Evolutionary conservation across 2,329 filamentous ascomycete species (phyloP).

Genomic region (Cordyceps fumosorosea): DNA sequence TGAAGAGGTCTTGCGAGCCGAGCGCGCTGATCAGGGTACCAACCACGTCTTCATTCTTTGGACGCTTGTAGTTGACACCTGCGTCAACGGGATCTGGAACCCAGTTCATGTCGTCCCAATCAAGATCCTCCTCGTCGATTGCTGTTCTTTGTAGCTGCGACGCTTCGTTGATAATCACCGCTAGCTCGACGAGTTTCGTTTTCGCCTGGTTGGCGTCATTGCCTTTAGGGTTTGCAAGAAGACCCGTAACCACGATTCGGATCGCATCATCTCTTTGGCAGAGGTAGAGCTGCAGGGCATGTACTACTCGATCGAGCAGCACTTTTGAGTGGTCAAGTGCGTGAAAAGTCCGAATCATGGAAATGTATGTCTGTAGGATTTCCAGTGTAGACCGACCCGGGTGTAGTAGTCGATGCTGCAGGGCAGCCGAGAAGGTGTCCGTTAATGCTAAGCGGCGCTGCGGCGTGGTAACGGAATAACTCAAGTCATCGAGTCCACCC

Average conservation of each 20-base stretch:
- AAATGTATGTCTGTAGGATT: constrained; percentile 71
- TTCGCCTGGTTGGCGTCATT: constrained; percentile 39
- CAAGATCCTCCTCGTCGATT: constrained; percentile 62
- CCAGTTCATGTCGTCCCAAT: constrained; percentile 93
- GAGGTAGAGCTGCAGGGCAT: constrained; percentile 67
- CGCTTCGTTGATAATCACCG: constrained; percentile 57
- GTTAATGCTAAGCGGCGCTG: constrained; percentile 65
- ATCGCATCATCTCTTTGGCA: constrained; percentile 73
- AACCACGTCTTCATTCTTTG: constrained; percentile 84
- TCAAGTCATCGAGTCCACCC: constrained; percentile 67
- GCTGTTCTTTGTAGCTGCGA: constrained; percentile 46
- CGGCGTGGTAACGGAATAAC: constrained; percentile 61
- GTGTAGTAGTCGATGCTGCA: constrained; percentile 63
- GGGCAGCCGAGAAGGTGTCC: constrained; percentile 57
- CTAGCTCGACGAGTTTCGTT: constrained; percentile 59
- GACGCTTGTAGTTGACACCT: constrained; percentile 83
- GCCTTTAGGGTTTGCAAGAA: constrained; percentile 57
- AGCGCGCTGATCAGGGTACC: constrained; percentile 83
- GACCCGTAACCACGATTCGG: constrained; percentile 66
- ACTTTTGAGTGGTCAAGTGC: constrained; percentile 72
- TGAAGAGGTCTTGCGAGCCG: constrained; percentile 84
- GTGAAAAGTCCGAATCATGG: constrained; percentile 71
- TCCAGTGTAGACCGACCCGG: constrained; percentile 69
- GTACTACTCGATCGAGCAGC: constrained; percentile 65
- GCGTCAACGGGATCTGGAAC: constrained; percentile 89